Evolutionary conservation across 139 green algal genomes (phyloP).

Genomic region (Microglena sp.): DNA sequence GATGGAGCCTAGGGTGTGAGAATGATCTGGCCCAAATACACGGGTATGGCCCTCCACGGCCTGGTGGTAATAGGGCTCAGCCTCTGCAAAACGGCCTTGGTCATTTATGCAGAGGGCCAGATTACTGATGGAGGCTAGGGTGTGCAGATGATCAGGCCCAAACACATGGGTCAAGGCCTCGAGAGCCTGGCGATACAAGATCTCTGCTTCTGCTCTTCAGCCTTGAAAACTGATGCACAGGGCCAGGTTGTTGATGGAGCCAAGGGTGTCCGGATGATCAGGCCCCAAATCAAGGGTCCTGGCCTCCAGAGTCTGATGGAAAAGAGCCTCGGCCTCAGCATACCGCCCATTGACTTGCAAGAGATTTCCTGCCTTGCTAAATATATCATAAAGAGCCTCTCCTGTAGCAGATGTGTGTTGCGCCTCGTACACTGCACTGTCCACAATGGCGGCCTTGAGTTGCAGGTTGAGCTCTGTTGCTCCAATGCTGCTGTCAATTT

Average conservation of each 20-base stretch:
- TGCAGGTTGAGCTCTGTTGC: slow-evolving; percentile 6
- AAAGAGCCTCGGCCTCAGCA: slow-evolving; percentile 11
- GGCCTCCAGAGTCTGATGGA: slow-evolving; percentile 11
- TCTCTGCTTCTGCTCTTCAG: neutral
- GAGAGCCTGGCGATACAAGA: slow-evolving; percentile 7
- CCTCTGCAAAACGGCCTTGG: slow-evolving; percentile 8
- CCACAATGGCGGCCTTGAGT: slow-evolving; percentile 2
- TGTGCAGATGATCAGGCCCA: slow-evolving; percentile 8
- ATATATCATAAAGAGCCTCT: too few species aligned
- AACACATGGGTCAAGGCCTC: neutral
- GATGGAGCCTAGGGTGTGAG: too few species aligned
- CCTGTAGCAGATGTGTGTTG: too few species aligned
- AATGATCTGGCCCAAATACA: slow-evolving; percentile 1
- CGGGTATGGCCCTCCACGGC: slow-evolving; percentile 7
- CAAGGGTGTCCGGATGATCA: slow-evolving; percentile 9
- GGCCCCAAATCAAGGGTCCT: slow-evolving; percentile 8
- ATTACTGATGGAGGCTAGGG: neutral
- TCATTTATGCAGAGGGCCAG: neutral
- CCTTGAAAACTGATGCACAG: neutral
- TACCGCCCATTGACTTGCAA: too few species aligned
- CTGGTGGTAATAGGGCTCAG: slow-evolving; percentile 4
- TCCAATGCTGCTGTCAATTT: slow-evolving; percentile 1
- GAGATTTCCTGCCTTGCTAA: too few species aligned
- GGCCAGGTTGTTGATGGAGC: slow-evolving; percentile 8
- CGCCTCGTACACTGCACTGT: neutral